These are phyloP conservation scores for Boletales sp. DNA, from an alignment of 768 basidiomycete species.

Conservation along the genomic window DNA sequence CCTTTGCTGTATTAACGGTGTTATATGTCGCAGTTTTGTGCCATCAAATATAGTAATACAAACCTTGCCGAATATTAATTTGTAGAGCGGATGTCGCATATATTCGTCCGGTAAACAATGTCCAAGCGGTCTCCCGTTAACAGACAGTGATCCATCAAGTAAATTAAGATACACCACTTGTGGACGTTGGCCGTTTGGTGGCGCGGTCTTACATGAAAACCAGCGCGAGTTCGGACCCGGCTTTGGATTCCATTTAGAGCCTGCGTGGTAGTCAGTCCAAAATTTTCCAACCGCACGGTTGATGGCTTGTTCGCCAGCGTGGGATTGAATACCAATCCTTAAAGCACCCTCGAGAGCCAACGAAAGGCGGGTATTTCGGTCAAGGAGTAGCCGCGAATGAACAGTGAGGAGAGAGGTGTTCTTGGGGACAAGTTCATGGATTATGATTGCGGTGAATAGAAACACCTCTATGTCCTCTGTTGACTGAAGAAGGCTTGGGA, in stretches of 20 bases:
- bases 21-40: no score
- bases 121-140: constrained; percentile 39
- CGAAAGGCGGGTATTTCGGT: constrained; percentile 33
- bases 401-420: neutral
- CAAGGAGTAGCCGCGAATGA: constrained; percentile 22
- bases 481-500: constrained; percentile 16
- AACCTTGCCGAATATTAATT: no score
- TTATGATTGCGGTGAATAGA: constrained; percentile 29
- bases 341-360: constrained; percentile 24
- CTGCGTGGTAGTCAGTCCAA: constrained; percentile 31
- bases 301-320: constrained; percentile 18
- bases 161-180: constrained; percentile 42
- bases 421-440: constrained; percentile 30
- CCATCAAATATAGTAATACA: no score
- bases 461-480: constrained; percentile 27
- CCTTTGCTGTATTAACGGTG: no score
- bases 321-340: constrained; percentile 7
- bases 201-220: constrained; percentile 23
- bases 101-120: constrained; percentile 31
- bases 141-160: constrained; percentile 37
- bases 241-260: constrained; percentile 21
- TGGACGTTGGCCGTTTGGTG: constrained; percentile 4
- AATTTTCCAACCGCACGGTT: constrained; percentile 27
- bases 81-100: neutral
- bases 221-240: constrained; percentile 25